phyloP scores from a whole-genome alignment of 2,329 filamentous ascomycete genomes.

The Colletotrichum chrysophilum region DNA sequence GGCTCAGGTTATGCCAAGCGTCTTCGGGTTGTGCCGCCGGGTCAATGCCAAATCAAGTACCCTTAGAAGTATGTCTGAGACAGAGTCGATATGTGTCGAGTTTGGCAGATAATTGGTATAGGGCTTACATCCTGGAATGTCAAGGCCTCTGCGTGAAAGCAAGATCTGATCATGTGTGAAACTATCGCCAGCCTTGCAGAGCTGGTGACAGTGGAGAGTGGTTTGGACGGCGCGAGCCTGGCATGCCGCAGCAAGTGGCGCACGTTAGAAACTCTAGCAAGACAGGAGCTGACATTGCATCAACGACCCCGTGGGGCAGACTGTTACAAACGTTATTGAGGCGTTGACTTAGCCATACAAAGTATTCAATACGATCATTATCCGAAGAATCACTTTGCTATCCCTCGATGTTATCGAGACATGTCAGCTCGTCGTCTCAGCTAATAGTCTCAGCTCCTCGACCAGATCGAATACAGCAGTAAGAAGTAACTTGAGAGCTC shows the following conservation, averaged over 20 bases:
- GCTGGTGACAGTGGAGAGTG: accelerated
- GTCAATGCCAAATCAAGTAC: neutral
- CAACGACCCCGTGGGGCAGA: accelerated
- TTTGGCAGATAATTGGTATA: neutral
- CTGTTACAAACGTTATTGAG: neutral
- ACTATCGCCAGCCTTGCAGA: neutral
- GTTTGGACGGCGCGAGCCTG: accelerated
- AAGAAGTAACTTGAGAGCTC: neutral
- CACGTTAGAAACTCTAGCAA: neutral
- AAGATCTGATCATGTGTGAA: neutral
- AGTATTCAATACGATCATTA: neutral
- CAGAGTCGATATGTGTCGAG: neutral
- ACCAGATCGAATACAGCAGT: neutral
- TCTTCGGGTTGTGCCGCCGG: neutral
- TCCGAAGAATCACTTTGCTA: accelerated
- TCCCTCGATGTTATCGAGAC: neutral
- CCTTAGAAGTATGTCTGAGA: neutral
- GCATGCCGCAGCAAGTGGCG: neutral
- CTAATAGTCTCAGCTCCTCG: accelerated
- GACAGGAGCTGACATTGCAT: neutral
- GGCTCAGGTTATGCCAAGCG: neutral
- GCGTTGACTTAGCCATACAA: accelerated
- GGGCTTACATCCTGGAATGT: neutral
- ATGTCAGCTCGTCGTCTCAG: neutral
- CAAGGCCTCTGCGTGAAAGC: accelerated